These are phyloP conservation scores for Mucor indicus DNA, from an alignment of 371 early-diverging fungal genomes.

Conservation along the genomic window DNA sequence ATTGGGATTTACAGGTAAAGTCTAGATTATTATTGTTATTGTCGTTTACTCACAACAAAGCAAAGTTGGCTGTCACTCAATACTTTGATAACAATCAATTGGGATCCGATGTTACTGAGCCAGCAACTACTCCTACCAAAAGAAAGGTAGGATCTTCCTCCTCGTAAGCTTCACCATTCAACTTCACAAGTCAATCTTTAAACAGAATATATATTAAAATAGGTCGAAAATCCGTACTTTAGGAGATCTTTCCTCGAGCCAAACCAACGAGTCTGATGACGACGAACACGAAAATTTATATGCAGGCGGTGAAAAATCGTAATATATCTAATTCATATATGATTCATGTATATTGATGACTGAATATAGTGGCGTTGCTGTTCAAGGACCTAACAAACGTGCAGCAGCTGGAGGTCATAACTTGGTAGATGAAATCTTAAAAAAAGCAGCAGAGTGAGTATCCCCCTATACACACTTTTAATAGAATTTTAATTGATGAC, in stretches of 20 bases:
- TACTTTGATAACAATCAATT: constrained; percentile 19
- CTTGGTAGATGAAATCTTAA: constrained; percentile 75
- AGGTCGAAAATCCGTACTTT: constrained; percentile 63
- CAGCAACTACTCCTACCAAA: background rate
- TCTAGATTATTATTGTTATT: background rate
- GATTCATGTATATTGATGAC: background rate
- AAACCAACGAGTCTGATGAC: constrained; percentile 55
- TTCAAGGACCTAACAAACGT: constrained; percentile 68
- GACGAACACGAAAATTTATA: constrained; percentile 72
- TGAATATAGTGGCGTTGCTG: constrained; percentile 56
- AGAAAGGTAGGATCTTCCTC: constrained; percentile 4
- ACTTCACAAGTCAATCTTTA: background rate
- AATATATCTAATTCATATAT: background rate
- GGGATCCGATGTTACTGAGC: background rate
- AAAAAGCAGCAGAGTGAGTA: constrained; percentile 79
- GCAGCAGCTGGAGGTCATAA: constrained; percentile 23
- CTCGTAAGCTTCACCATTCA: constrained; percentile 5
- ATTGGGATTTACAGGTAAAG: constrained; percentile 72
- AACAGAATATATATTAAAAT: background rate
- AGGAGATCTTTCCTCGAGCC: constrained; percentile 46
- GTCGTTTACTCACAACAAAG: background rate
- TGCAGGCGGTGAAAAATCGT: constrained; percentile 73
- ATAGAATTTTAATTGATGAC: no score
- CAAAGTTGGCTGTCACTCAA: constrained; percentile 24
- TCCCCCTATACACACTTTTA: background rate